phyloP scores from a whole-genome alignment of 257 asterid genomes.

The Ilex asprella region DNA sequence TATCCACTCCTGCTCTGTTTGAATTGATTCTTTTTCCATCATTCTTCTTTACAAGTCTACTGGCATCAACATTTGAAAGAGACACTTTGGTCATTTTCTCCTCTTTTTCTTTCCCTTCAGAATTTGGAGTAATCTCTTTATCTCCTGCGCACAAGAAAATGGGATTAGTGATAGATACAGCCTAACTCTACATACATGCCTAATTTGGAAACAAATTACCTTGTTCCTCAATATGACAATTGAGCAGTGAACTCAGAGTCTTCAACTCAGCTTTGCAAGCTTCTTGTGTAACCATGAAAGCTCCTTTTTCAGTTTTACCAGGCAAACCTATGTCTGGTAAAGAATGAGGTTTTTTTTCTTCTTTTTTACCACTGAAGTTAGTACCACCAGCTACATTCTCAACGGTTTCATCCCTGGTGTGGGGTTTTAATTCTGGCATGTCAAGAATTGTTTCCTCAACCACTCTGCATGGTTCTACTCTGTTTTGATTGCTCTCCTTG shows the following conservation, averaged over 20 bases:
- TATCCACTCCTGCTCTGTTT: constrained; percentile 17
- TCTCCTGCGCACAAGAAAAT: constrained; percentile 25
- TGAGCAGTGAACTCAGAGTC: constrained; percentile 25
- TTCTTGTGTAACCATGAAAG: constrained; percentile 15
- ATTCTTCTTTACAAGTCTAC: not conserved
- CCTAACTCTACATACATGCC: too few species aligned
- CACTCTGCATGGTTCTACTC: constrained; percentile 4
- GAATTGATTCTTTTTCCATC: constrained; percentile 10
- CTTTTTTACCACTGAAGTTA: constrained; percentile 6
- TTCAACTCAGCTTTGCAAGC: constrained; percentile 18
- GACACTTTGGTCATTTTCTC: constrained; percentile 28
- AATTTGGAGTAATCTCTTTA: constrained; percentile 11
- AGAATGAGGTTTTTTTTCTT: constrained; percentile 20
- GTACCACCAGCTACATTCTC: constrained; percentile 5
- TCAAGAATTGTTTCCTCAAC: constrained; percentile 9
- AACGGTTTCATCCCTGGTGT: constrained; percentile 9
- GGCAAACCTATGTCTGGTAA: not conserved
- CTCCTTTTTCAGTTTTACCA: constrained; percentile 13
- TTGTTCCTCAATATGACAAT: constrained; percentile 21
- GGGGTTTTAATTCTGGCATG: constrained; percentile 22
- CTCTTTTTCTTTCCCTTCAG: constrained; percentile 10
- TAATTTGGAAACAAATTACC: constrained; percentile 23
- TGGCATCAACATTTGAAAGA: too few species aligned
- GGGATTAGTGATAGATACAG: not conserved
- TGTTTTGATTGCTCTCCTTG: constrained; percentile 12